Evolutionary conservation across 148 eudicot genomes (phyloP), one percentile per base, ranked within the genome.

Genomic region (Chenopodium formosanum): DNA sequence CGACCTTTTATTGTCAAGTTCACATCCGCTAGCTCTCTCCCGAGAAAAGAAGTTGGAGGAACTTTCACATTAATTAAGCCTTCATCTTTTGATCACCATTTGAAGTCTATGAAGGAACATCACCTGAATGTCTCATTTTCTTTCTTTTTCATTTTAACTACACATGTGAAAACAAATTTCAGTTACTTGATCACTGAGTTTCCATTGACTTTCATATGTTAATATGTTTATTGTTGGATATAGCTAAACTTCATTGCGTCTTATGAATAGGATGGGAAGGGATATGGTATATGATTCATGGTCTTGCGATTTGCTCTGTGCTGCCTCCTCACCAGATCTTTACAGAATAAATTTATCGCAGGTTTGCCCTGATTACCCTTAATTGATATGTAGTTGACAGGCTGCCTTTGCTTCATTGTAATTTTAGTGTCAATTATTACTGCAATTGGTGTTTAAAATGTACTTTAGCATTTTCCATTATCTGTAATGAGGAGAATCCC

Each of bases 301-400:
- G 94, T 94, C 98, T 29, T 96, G 99, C 81, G 99, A 95, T 84
- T 85, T 96, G 86, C 84, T 96, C 60, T 96, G 99, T 85, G 99
- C 99, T 79, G 99, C 97, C 86, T 96, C 99, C 56, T 96, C 99
- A 47, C 95, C 99, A 60, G 99, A 96, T 87, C 87, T 94, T 17
- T 96, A 94, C 84, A 90, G 99, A 84, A 94, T 96, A 73, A 96
- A 96, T 82, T 86, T 96, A 78, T 91, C 92, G 79, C 98, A 94
- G 98, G 99, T 96, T 84, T 86, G 81, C 77, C 32, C 60, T 70
- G 23, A 50, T 50, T 23, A n/a, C 2, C 44, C 66, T 46, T 66
- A n/a, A 10, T n/a, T 60, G 32, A 32, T 73, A 8, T 17, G 14
- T 52, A 6, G 19, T 52, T 1, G 20, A n/a, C 63, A 13, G 16